A percentile compares a stretch with the other conserved stretches of the same genome.
phyloP scores from a whole-genome alignment of 768 basidiomycete genomes.

The Termitomyces bulborhizus region DNA sequence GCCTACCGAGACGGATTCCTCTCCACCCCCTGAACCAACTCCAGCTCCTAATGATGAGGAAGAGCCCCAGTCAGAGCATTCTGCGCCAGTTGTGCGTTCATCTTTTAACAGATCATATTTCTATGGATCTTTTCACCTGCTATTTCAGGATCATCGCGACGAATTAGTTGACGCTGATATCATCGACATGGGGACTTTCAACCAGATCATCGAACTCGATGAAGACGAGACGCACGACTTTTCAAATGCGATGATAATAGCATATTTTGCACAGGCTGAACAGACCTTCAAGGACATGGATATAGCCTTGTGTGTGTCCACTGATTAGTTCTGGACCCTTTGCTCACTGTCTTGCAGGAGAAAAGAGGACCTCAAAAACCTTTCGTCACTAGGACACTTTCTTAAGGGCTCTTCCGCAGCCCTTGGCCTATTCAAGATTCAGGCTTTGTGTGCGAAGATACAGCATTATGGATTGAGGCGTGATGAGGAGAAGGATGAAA shows the following conservation, averaged over 20 bases:
- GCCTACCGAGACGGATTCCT: not conserved
- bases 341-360: constrained; percentile 29
- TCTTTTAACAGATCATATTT: not conserved
- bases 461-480: constrained; percentile 77
- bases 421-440: constrained; percentile 77
- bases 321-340: not conserved
- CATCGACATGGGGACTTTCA: constrained; percentile 77
- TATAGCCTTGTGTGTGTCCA: constrained; percentile 59
- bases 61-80: not conserved
- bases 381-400: constrained; percentile 85
- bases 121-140: constrained; percentile 1
- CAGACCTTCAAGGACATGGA: constrained; percentile 78
- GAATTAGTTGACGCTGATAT: constrained; percentile 18
- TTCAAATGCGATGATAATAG: constrained; percentile 68
- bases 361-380: constrained; percentile 50
- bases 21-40: not conserved
- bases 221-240: constrained; percentile 69
- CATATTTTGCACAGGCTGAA: constrained; percentile 77
- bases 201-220: constrained; percentile 88
- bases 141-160: constrained; percentile 1
- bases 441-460: constrained; percentile 82
- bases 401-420: constrained; percentile 97
- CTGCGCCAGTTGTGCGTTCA: constrained; percentile 3
- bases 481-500: constrained; percentile 45
- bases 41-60: not conserved